Evolutionary conservation across 495 filamentous ascomycete species (phyloP), one percentile per base, ranked within the genome.

Genomic region (Xylaria sp.): DNA sequence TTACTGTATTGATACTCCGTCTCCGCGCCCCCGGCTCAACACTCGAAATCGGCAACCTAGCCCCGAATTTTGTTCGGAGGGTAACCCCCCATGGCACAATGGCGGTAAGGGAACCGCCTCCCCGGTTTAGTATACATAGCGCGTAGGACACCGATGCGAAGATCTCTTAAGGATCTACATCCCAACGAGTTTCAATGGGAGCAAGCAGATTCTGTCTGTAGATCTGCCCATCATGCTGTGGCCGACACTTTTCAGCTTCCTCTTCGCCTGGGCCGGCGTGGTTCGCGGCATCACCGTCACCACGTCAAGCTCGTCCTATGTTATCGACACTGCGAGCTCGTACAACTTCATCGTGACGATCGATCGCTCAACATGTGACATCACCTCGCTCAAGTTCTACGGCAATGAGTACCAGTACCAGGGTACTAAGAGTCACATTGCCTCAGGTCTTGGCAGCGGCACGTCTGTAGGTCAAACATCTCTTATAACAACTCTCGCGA

Each of bases 401-500:
- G 82, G 82, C 24, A 78, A 80, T 7, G 84, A 89, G 68, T 78
- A 84, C 41, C 86, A 88, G 72, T 85, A 87, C 61, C 65, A 74
- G 5, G 72, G 78, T 21, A 82, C 78, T n/a, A 80, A 74, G 2
- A 85, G 85, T 29, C 86, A 88, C 53, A 88, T 89, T 57, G 83
- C 80, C n/a, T 89, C 87, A 12, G 86, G 87, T 7, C 78, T 89
- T n/a, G 85, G 86, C 15, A 76, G 78, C 66, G 83, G 82, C 57
- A 62, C 57, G 7, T 69, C 67, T 40, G 67, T 62, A 62, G n/a
- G 67, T 52, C 6, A 3, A 85, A 79, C 53, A 84, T 86, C 9
- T 78, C 79, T 40, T 82, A 84, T 5, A 79, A 77, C 14, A 77
- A 69, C 9, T 69, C 74, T 71, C 57, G 29, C 62, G 70, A 71